Evolutionary conservation across 257 asterid genomes (phyloP), one percentile per base, ranked within the genome.

Genomic region (Capsicum baccatum): DNA sequence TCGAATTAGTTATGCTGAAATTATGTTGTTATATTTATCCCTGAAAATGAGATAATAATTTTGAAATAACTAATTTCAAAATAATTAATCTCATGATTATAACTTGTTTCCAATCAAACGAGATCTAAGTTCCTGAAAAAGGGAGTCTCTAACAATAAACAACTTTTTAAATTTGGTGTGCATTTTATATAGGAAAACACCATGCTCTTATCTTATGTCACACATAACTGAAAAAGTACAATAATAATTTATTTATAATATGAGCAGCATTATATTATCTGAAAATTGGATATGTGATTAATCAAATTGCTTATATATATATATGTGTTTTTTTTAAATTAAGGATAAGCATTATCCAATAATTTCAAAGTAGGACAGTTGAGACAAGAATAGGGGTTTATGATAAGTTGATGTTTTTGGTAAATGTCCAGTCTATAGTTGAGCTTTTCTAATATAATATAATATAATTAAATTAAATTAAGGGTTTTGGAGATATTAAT

Each of bases 351-450:
- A 42, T 62, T 50, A 62, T 80, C 86, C 74, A 44, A 82, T 60
- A 79, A 82, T 74, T 74, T 74, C 10, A 33, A 83, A 86, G 85
- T 84, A 37, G 74, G 80, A 74, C 33, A 55, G 26, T 67, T 76
- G 63, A 57, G 85, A 82, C 74, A 83, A 58, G 79, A 85, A 54
- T 86, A 80, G 70, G 81, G 64, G 39, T 71, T 66, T 59, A 26
- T 57, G 79, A n/a, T 10, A 16, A 52, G 81, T 66, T 83, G 55
- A 83, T 50, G 10, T 59, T 79, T 68, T 35, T 3, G 81, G 78
- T 79, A 74, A 58, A 66, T 86, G 84, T 86, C 79, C 52, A 50
- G 8, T 33, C 78, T 37, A 69, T 16, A 68, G 83, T 79, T 79
- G 17, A 80, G 83, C n/a, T 64, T 63, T 83, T 15, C 83, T 82